Evolutionary conservation across 768 basidiomycete genomes (phyloP), one percentile per base, ranked within the genome.

Genomic region (Scleroderma citrinum): DNA sequence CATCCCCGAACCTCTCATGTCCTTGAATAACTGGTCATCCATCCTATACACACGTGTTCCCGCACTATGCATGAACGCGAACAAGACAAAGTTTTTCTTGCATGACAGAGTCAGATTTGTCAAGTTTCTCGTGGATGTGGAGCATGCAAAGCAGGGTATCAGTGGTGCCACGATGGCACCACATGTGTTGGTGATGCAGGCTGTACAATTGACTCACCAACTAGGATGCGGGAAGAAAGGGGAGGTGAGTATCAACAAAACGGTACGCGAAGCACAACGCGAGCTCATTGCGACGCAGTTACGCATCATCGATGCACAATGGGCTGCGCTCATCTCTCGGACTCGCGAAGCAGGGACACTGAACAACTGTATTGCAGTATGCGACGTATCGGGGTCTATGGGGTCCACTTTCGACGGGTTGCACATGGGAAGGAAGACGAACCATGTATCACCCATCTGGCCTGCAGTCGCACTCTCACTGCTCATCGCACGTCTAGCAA

Each of bases 371-470:
- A 59, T 89, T 21, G 85, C 85, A 0, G 57, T 87, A 23, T 87
- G 83, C 62, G 87, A 88, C 57, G 84, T 87, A 16, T 86, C 83
- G 0, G 85, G 82, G 0, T 84, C 82, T 8, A 88, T 87, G 87
- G 83, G 81, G 2, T 20, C 12, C 12, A 21, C 75, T 3, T 0
- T 3, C 1, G 1, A 21, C 34, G 11, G 13, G 1, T 4, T 19
- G 0, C 29, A 37, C 7, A 44, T 2, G 48, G 17, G 30, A 39
- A 24, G 17, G 55, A 67, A 19, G 2, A 14, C 51, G 2, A 56
- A 54, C n/a, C 8, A 21, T 2, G 52, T 61, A 21, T 0, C 48
- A 16, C 85, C 86, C 0, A 83, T 88, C 48, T 67, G 74, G 31
- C 81, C 82, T 7, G 76, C 84, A 2, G 47, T 90, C 16, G 74